Conservation (phyloP, 352 stramenopile genomes). For the Phytophthora pseudosyringae region DNA sequence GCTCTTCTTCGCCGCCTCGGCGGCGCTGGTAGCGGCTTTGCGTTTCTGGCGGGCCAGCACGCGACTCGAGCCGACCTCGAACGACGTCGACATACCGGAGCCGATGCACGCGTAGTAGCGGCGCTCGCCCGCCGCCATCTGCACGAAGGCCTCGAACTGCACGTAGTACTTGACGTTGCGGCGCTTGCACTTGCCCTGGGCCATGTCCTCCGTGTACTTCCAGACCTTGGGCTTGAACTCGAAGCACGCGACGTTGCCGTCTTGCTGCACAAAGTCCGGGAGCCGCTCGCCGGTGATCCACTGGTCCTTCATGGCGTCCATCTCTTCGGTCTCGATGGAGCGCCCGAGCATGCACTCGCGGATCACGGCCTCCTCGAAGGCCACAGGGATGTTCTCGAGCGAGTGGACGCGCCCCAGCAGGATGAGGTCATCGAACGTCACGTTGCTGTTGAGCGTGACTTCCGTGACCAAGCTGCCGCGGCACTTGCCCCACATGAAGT, state of each 20-base stretch:
- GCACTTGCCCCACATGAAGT: constrained; percentile 93
- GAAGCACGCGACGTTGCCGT: constrained; percentile 74
- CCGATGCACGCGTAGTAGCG: constrained; percentile 88
- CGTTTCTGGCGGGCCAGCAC: constrained; percentile 86
- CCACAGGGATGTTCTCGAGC: constrained; percentile 82
- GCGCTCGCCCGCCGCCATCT: constrained; percentile 72
- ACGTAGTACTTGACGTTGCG: constrained; percentile 91
- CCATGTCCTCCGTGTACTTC: constrained; percentile 91
- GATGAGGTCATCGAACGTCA: constrained; percentile 83
- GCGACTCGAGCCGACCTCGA: constrained; percentile 85
- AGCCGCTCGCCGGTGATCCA: constrained; percentile 86
- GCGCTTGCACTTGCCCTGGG: constrained; percentile 89
- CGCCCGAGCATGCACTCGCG: constrained; percentile 85
- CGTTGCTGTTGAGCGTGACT: constrained; percentile 84
- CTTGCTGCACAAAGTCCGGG: constrained; percentile 86
- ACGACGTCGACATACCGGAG: constrained; percentile 87
- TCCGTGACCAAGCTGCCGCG: constrained; percentile 83
- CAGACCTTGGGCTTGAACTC: constrained; percentile 92
- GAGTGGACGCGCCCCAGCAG: constrained; percentile 85
- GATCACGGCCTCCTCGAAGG: constrained; percentile 87
- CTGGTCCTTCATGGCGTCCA: constrained; percentile 87
- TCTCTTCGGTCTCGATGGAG: constrained; percentile 76
- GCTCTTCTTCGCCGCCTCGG: constrained; percentile 23
- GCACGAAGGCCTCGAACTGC: constrained; percentile 88
- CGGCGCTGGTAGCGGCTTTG: constrained; percentile 68